These are phyloP conservation scores for Rutstroemia sp. DNA, from an alignment of 2,329 filamentous ascomycete genomes.

Conservation along the genomic window DNA sequence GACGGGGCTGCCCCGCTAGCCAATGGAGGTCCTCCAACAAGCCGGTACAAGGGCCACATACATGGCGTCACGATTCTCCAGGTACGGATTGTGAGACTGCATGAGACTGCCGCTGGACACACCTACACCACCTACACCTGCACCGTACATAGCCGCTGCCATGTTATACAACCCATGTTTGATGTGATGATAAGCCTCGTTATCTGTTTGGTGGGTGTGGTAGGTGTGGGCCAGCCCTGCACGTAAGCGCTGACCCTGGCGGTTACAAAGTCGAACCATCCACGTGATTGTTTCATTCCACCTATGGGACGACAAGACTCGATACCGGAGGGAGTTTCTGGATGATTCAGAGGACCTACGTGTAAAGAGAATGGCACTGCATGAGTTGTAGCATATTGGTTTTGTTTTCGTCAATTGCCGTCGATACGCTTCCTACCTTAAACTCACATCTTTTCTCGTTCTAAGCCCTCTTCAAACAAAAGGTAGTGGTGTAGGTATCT, in stretches of 20 bases:
- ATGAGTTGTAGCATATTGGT: too few species aligned
- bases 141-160: conserved; percentile 3
- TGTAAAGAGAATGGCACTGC: too few species aligned
- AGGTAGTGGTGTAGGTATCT: background rate
- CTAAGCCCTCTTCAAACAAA: background rate
- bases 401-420: background rate
- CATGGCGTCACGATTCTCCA: conserved; percentile 6
- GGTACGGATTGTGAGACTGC: conserved; percentile 4
- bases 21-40: conserved; percentile 10
- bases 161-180: conserved; percentile 7
- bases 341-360: background rate
- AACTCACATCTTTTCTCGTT: too few species aligned
- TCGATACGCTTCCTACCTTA: background rate
- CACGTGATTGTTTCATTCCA: conserved; percentile 4
- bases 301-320: background rate
- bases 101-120: conserved; percentile 9
- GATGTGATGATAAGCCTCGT: conserved; percentile 9
- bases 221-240: background rate
- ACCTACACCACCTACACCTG: conserved; percentile 4
- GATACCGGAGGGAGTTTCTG: background rate
- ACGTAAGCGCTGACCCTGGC: conserved; percentile 9
- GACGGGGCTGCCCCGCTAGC: conserved; percentile 12
- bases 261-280: background rate
- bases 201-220: conserved; percentile 8
- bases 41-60: conserved; percentile 3